These are phyloP conservation scores for Daucus carota DNA, from an alignment of 129 eudicot species.

Conservation along the genomic window DH1_v3.0 NC_030383.2:45393001-45393500, in stretches of 20 bases:
- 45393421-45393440: no score
- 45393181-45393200: conserved; percentile 6
- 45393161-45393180: conserved; percentile 35
- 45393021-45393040: not conserved
- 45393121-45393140: conserved; percentile 32
- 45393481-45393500: no score
- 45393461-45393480: no score
- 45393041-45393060: conserved; percentile 7
- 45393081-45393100: conserved; percentile 8
- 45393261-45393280: no score
- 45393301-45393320: not conserved
- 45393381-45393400: no score
- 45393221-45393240: not conserved
- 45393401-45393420: no score
- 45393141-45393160: conserved; percentile 40
- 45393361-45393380: not conserved
- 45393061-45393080: conserved; percentile 15
- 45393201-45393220: conserved; percentile 1
- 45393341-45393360: not conserved
- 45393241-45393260: no score
- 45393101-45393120: conserved; percentile 11
- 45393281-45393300: not conserved
- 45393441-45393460: no score
- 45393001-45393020: no score
- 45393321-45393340: not conserved